These are phyloP conservation scores for Mediolabrus comicus DNA, from an alignment of 108 stramenopile genomes.

Conservation along the genomic window DNA sequence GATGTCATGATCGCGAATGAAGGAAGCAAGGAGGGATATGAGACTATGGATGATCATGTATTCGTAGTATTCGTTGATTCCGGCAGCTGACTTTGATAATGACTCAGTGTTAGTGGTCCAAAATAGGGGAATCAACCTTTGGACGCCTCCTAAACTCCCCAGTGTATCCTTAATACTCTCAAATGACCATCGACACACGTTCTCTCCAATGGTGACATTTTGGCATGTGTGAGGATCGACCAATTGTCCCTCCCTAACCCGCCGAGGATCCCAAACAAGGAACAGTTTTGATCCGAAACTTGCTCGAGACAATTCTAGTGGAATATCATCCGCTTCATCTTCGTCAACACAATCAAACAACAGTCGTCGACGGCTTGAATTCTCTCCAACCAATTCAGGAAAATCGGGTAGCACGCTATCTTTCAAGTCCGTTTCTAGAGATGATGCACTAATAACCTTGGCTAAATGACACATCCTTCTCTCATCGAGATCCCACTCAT, in stretches of 20 bases:
- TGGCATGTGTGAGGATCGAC: conserved; percentile 66
- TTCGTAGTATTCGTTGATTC: conserved; percentile 9
- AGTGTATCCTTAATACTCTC: conserved; percentile 61
- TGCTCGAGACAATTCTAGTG: conserved; percentile 27
- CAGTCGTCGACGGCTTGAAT: background rate
- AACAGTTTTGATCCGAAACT: conserved; percentile 64
- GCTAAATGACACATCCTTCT: conserved; percentile 33
- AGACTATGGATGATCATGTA: conserved; percentile 43
- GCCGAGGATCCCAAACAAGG: conserved; percentile 71
- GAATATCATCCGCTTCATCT: conserved; percentile 24
- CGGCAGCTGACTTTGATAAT: conserved; percentile 13
- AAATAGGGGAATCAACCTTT: conserved; percentile 62
- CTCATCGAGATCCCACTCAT: conserved; percentile 33
- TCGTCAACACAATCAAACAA: conserved; percentile 40
- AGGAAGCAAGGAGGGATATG: conserved; percentile 54
- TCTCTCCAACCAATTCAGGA: conserved; percentile 24
- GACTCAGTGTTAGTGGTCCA: conserved; percentile 15
- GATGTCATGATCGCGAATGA: conserved; percentile 65
- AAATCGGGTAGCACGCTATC: conserved; percentile 37
- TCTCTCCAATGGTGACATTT: conserved; percentile 36
- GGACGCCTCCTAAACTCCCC: conserved; percentile 69
- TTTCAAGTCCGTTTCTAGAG: conserved; percentile 32
- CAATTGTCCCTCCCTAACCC: conserved; percentile 30
- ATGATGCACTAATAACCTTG: conserved; percentile 34
- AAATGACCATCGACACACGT: conserved; percentile 37